Evolutionary conservation across 1,284 basidiomycete genomes (phyloP).

Genomic region (Acaromyces ingoldii): DNA sequence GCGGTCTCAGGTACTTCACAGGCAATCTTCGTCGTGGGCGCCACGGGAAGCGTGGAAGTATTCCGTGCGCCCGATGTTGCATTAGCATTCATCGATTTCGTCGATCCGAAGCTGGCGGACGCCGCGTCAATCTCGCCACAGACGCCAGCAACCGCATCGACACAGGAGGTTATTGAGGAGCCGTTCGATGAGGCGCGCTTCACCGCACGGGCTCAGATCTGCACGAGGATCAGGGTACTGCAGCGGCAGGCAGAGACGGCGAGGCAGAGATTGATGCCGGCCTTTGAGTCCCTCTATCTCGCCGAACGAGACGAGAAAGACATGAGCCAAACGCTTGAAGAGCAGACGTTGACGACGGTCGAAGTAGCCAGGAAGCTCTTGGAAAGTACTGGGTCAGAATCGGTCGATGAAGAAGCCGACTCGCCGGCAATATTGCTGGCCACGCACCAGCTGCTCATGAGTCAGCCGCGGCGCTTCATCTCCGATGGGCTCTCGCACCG

Average conservation of each 20-base stretch:
- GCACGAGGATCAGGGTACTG: conserved; percentile 19
- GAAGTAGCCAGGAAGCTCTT: neutral
- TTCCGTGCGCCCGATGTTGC: conserved; percentile 25
- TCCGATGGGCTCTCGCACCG: conserved; percentile 62
- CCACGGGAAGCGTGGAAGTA: conserved; percentile 15
- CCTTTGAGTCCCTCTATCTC: conserved; percentile 23
- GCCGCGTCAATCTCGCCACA: conserved; percentile 8
- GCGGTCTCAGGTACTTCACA: no score
- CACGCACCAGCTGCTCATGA: conserved; percentile 71
- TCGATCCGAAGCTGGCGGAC: conserved; percentile 10
- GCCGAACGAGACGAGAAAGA: conserved; percentile 5
- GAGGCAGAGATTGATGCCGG: conserved; percentile 18
- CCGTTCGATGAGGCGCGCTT: conserved; percentile 19
- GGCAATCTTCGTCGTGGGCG: conserved; percentile 19
- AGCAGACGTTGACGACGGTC: neutral
- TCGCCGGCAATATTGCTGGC: conserved; percentile 57
- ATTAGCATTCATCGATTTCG: conserved; percentile 19
- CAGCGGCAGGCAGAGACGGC: conserved; percentile 22
- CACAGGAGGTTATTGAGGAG: conserved; percentile 10
- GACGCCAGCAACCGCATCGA: neutral
- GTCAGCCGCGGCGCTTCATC: conserved; percentile 62
- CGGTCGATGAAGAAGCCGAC: neutral
- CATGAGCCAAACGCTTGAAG: no score
- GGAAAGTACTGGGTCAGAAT: no score
- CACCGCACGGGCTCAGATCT: conserved; percentile 18